These are phyloP conservation scores for Setomelanomma holmii DNA, from an alignment of 2,329 filamentous ascomycete genomes.

Conservation along the genomic window DNA sequence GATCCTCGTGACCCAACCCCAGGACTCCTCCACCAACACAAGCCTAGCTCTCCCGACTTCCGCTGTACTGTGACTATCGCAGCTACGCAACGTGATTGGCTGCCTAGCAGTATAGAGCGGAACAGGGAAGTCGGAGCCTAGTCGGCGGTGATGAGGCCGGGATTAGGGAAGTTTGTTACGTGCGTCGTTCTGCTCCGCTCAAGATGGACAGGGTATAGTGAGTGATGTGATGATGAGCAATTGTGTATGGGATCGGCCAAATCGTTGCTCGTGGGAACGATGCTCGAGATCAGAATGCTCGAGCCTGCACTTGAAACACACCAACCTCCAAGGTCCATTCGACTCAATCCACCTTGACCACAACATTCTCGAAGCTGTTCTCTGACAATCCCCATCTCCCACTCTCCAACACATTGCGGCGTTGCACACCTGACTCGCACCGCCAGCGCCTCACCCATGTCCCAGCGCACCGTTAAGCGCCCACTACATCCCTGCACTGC, in stretches of 20 bases:
- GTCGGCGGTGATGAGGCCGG: too few relatives aligned
- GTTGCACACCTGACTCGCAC: not conserved
- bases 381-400: not conserved
- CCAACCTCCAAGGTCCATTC: too few relatives aligned
- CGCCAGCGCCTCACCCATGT: not conserved
- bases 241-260: too few relatives aligned
- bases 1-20: not conserved
- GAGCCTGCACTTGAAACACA: too few relatives aligned
- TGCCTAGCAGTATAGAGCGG: not conserved
- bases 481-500: conserved; percentile 13
- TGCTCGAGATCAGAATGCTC: too few relatives aligned
- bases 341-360: too few relatives aligned
- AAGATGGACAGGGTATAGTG: too few relatives aligned
- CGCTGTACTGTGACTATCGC: not conserved
- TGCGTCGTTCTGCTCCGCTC: too few relatives aligned
- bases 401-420: not conserved
- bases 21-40: not conserved
- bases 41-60: not conserved
- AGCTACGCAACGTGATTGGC: not conserved
- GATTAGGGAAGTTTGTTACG: not conserved
- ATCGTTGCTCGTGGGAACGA: too few relatives aligned
- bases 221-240: too few relatives aligned
- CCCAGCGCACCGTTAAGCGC: not conserved
- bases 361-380: not conserved
- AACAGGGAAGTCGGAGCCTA: too few relatives aligned